These are phyloP conservation scores for Leccinum ochraceum DNA, from an alignment of 768 basidiomycete genomes.

Conservation along the genomic window DNA sequence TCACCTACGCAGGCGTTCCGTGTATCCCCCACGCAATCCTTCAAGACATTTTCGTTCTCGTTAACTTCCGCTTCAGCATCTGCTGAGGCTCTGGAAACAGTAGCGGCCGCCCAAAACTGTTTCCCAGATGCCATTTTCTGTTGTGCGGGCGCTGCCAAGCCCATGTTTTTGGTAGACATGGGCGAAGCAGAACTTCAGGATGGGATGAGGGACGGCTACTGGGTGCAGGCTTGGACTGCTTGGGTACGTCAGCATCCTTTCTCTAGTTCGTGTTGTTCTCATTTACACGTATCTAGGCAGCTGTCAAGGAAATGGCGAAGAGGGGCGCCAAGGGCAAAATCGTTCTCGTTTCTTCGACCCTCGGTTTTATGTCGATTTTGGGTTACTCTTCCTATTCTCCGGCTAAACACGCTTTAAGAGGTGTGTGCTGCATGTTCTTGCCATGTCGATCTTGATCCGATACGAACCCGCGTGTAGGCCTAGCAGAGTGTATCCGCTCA, in stretches of 20 bases:
- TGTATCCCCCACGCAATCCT: constrained; percentile 54
- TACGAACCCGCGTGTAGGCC: constrained; percentile 43
- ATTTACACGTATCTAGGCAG: constrained; percentile 46
- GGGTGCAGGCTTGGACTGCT: constrained; percentile 52
- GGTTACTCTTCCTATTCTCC: constrained; percentile 84
- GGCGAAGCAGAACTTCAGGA: constrained; percentile 53
- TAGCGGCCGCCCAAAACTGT: constrained; percentile 52
- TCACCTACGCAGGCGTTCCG: constrained; percentile 46
- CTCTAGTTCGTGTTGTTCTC: background rate
- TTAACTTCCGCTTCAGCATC: constrained; percentile 56
- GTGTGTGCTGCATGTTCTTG: constrained; percentile 38
- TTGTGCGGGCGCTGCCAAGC: constrained; percentile 74
- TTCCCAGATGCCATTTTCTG: constrained; percentile 77
- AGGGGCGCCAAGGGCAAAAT: constrained; percentile 65
- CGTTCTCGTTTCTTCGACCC: constrained; percentile 70
- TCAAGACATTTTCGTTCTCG: constrained; percentile 68
- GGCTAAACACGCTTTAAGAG: constrained; percentile 83
- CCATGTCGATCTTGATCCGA: background rate
- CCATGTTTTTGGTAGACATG: constrained; percentile 76
- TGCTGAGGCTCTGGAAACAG: constrained; percentile 60
- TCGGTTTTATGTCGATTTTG: constrained; percentile 73
- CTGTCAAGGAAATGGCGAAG: constrained; percentile 62
- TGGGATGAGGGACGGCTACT: constrained; percentile 37
- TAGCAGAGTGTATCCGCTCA: constrained; percentile 80
- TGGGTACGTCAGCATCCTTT: constrained; percentile 30